Conservation (phyloP, 2,329 filamentous ascomycete species). For the Cordyceps cicadae region DNA sequence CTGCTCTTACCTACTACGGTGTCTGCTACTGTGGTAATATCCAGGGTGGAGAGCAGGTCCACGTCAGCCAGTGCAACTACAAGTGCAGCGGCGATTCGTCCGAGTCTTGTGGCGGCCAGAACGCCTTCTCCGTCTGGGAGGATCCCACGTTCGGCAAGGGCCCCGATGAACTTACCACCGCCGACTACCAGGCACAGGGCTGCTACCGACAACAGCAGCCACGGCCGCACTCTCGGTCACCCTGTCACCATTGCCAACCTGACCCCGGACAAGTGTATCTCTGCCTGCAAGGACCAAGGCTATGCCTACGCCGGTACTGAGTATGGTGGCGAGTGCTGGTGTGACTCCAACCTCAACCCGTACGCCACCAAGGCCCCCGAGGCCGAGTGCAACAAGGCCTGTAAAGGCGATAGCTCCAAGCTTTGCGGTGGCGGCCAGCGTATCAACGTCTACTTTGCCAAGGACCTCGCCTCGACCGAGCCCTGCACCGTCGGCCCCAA, state of each 20-base stretch:
- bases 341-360: slow-evolving; percentile 45
- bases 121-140: slow-evolving; percentile 38
- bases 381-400: slow-evolving; percentile 24
- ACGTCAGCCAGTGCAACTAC: slow-evolving; percentile 49
- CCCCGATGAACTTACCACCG: slow-evolving; percentile 36
- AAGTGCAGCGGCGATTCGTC: slow-evolving; percentile 39
- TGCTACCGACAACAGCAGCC: slow-evolving; percentile 45
- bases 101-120: slow-evolving; percentile 40
- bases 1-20: slow-evolving; percentile 43
- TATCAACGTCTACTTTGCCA: slow-evolving; percentile 22
- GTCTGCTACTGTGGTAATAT: slow-evolving; percentile 46
- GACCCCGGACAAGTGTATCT: slow-evolving; percentile 35
- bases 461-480: slow-evolving; percentile 6
- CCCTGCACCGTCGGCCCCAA: slow-evolving; percentile 3
- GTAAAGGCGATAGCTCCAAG: slow-evolving; percentile 24
- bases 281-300: slow-evolving; percentile 33
- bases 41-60: slow-evolving; percentile 41
- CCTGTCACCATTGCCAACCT: slow-evolving; percentile 30
- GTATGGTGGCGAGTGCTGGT: slow-evolving; percentile 40
- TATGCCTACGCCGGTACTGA: slow-evolving; percentile 42
- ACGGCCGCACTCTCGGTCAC: slow-evolving; percentile 38
- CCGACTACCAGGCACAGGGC: slow-evolving; percentile 49
- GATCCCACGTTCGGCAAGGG: slow-evolving; percentile 39
- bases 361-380: slow-evolving; percentile 28
- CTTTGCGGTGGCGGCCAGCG: slow-evolving; percentile 26